Evolutionary conservation across 768 basidiomycete genomes (phyloP).

Genomic region (Leucocoprinus birnbaumii): DNA sequence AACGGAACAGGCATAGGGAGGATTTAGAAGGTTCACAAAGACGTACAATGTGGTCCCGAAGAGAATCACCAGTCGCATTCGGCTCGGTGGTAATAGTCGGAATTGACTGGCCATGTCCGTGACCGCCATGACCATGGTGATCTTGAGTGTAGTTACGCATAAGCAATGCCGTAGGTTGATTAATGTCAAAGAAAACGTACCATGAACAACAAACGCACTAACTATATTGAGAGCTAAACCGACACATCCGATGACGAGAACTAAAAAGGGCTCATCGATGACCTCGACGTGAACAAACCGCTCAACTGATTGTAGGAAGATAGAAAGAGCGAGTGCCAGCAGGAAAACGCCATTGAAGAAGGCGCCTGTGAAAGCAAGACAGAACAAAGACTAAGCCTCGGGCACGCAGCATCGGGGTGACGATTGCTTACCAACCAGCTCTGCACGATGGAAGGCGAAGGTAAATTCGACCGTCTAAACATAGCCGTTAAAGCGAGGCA

Average conservation of each 20-base stretch:
- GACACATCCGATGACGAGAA: constrained; percentile 46
- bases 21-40: background rate
- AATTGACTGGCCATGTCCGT: constrained; percentile 27
- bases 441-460: constrained; percentile 54
- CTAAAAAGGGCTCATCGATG: constrained; percentile 38
- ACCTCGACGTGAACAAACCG: constrained; percentile 47
- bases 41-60: constrained; percentile 27
- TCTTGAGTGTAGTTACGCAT: constrained; percentile 20
- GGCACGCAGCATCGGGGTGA: constrained; percentile 1
- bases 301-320: constrained; percentile 51
- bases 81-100: constrained; percentile 14
- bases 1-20: background rate
- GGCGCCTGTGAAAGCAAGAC: constrained; percentile 30
- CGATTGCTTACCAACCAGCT: constrained; percentile 44
- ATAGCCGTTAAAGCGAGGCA: constrained; percentile 4
- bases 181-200: constrained; percentile 19
- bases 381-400: constrained; percentile 7
- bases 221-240: constrained; percentile 46
- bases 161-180: background rate
- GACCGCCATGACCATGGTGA: constrained; percentile 41
- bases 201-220: constrained; percentile 48
- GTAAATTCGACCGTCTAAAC: constrained; percentile 46
- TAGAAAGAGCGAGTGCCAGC: constrained; percentile 49
- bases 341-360: constrained; percentile 56
- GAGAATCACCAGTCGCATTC: constrained; percentile 17